Evolutionary conservation across 2,329 filamentous ascomycete species (phyloP).

Genomic region (Aureobasidium sp.): DNA sequence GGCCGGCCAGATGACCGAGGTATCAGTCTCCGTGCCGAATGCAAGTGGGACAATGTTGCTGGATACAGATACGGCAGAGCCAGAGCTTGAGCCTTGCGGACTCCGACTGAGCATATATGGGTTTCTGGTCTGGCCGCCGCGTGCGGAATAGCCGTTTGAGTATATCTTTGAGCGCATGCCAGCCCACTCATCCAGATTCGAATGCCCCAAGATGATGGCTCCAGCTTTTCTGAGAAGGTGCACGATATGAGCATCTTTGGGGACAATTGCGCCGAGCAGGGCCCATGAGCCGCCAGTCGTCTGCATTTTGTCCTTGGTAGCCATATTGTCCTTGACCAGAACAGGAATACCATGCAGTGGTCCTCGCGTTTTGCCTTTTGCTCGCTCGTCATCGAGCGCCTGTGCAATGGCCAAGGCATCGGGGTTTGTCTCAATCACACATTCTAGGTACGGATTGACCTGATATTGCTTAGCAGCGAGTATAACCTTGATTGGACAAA

Average conservation of each 20-base stretch:
- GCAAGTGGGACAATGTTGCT: constrained; percentile 14
- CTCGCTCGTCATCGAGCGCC: constrained; percentile 34
- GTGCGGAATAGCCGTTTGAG: constrained; percentile 15
- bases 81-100: constrained; percentile 15
- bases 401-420: constrained; percentile 27
- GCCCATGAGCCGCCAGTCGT: constrained; percentile 18
- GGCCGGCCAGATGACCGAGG: constrained; percentile 19
- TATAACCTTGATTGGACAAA: background rate
- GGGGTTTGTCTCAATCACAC: constrained; percentile 14
- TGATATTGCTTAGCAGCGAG: background rate
- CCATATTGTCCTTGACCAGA: constrained; percentile 32
- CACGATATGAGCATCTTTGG: constrained; percentile 15
- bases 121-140: constrained; percentile 16
- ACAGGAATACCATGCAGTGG: constrained; percentile 37
- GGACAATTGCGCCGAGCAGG: constrained; percentile 15
- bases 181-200: constrained; percentile 18
- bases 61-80: constrained; percentile 15
- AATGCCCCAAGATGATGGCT: constrained; percentile 17
- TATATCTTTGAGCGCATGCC: constrained; percentile 14
- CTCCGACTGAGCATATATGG: constrained; percentile 13
- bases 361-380: constrained; percentile 28
- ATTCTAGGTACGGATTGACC: constrained; percentile 14
- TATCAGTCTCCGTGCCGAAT: constrained; percentile 18
- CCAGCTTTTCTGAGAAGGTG: constrained; percentile 16
- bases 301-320: constrained; percentile 18